Evolutionary conservation across 1,284 basidiomycete species (phyloP), one percentile per base, ranked within the genome.

Genomic region (Fomitopsis palustris): DNA sequence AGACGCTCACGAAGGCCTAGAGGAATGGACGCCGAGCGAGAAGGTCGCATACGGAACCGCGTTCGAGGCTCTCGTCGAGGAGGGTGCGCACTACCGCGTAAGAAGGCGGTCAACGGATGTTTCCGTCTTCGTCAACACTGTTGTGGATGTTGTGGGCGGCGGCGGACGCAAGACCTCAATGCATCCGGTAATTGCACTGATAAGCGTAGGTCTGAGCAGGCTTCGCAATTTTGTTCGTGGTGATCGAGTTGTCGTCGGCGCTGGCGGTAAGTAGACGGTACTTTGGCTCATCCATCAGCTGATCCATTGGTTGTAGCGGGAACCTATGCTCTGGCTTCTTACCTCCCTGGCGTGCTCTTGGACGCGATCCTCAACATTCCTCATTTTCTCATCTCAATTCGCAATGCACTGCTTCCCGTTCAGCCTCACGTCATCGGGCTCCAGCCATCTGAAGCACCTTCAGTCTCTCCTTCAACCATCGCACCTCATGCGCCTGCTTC

Each of bases 1-100:
- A 19, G 79, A 77, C n/a, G 69, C 77, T 6, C 77, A 77, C 61
- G 76, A 75, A 56, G 76, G 79, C 5, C 87, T 85, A 77, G 81
- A 84, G 55, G 77, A 78, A 42, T 92, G 90, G 90, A 88, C 83
- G 2, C 78, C 82, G 2, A 84, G 85, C 4, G 89, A 91, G 70
- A 87, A 84, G 66, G 68, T 82, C 41, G 81, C 85, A 16, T 92
- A 92, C 66, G 87, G 87, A 1, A 74, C 82, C 10, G 86, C 87
- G 16, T 88, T 88, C 69, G 75, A 76, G 25, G 76, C 82, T 21
- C 71, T 81, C 5, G 73, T 84, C 38, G 79, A 78, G 56, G 77
- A 58, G 41, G 70, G 70, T 8, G 60, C 65, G 27, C 68, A 66
- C 2, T 74, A 74, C 61, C 73, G 78, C 23, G 67, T 77, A 35